Evolutionary conservation across 768 basidiomycete species (phyloP), one percentile per base, ranked within the genome.

Genomic region (Termitomyces sp.): DNA sequence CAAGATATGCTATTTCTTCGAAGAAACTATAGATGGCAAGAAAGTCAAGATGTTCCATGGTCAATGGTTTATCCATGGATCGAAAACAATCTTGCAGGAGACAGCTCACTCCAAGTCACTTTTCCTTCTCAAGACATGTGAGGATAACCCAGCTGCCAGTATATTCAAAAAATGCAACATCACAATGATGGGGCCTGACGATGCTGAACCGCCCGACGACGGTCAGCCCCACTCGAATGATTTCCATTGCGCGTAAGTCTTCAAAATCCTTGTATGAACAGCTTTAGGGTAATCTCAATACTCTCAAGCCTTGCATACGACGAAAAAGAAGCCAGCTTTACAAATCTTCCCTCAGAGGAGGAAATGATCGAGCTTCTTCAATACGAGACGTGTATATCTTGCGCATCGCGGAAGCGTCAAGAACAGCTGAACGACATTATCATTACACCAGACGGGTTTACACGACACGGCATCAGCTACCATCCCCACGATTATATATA

Each of bases 11-110:
- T 87, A 85, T 61, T 80, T 91, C 57, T 86, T 79, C 59, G 80
- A 85, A 53, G 68, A 73, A 6, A 55, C 65, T 8, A 42, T 56
- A 16, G 59, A 62, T 30, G 59, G 56, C 46, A 57, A 58, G 56
- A 64, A 62, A 10, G 62, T 62, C 54, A 85, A 83, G 64, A 78
- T 75, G 71, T 84, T 87, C 55, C 89, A 91, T 68, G 87, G 79
- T 1, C 85, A 87, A 56, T 91, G 89, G 89, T 77, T 83, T 57
- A 71, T 74, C 8, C 89, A 88, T 71, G 84, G 84, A 10, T 81
- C 78, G 13, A 83, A 85, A 62, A 89, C 86, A 0, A 62, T 87
- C 10, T 72, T 90, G 1, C 84, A 88, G 61, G 84, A 91, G 62
- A 77, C 80, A 0, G 77, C 87, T 0, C 87, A 91, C 56, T 76